Evolutionary conservation across 352 stramenopile genomes (phyloP).

Genomic region (Globisporangium middletonii): DNA sequence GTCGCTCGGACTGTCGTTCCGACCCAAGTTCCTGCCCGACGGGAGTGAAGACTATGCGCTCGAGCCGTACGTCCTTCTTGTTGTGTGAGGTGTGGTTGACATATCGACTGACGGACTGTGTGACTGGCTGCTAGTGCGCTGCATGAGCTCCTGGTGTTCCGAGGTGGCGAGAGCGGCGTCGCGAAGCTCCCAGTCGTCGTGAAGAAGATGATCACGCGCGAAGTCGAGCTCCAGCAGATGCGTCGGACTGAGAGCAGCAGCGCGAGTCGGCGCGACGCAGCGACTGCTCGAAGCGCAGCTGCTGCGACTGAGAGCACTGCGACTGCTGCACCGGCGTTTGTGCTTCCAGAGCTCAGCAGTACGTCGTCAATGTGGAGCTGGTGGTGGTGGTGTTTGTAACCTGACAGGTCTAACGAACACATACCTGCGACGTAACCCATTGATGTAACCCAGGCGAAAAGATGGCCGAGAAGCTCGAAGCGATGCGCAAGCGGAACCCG

Average conservation of each 20-base stretch:
- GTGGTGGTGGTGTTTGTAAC: not conserved
- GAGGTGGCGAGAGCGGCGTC: conserved; percentile 22
- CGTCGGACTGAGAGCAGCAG: conserved; percentile 43
- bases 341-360: conserved; percentile 52
- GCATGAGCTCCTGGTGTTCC: conserved; percentile 67
- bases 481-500: conserved; percentile 60
- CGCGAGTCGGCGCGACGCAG: conserved; percentile 1
- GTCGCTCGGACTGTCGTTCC: conserved; percentile 72
- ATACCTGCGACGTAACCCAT: not conserved
- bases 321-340: conserved; percentile 19
- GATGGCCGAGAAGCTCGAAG: conserved; percentile 54
- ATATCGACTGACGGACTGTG: not conserved
- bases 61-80: conserved; percentile 54
- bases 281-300: not conserved
- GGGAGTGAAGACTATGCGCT: conserved; percentile 65
- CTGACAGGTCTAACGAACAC: too few relatives aligned
- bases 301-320: too few relatives aligned
- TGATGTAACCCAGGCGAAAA: conserved; percentile 32
- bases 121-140: conserved; percentile 29
- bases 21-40: conserved; percentile 58
- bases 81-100: not conserved
- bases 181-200: conserved; percentile 49
- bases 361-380: conserved; percentile 9
- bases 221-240: conserved; percentile 80
- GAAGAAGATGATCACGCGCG: conserved; percentile 72